These are phyloP conservation scores for Colletotrichum sp. DNA, from an alignment of 2,329 filamentous ascomycete species.

Conservation along the genomic window DNA sequence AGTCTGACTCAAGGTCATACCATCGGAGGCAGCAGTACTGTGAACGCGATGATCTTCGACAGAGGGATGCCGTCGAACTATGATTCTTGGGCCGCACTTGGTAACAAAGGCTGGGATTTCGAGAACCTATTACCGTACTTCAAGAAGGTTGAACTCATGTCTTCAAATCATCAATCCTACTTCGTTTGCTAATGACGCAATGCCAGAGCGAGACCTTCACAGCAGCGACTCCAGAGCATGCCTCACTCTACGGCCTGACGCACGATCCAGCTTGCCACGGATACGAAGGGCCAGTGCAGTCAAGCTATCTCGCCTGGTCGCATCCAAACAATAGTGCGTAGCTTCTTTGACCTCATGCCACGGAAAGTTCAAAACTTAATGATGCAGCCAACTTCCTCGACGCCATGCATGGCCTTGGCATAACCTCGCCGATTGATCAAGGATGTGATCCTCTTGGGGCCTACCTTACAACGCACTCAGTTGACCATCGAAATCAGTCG, in stretches of 20 bases:
- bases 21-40: slow-evolving; percentile 47
- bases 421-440: neutral
- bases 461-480: neutral
- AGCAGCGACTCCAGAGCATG: slow-evolving; percentile 17
- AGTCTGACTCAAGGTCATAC: slow-evolving; percentile 45
- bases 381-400: neutral
- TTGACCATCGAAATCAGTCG: neutral
- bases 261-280: slow-evolving; percentile 14
- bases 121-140: slow-evolving; percentile 35
- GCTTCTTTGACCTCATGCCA: neutral
- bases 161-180: neutral
- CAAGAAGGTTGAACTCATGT: slow-evolving; percentile 26
- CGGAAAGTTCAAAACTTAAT: neutral
- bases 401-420: neutral
- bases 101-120: slow-evolving; percentile 40
- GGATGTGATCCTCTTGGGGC: neutral
- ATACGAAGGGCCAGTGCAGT: neutral
- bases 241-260: slow-evolving; percentile 19
- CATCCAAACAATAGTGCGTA: slow-evolving; percentile 4
- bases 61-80: slow-evolving; percentile 33
- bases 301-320: slow-evolving; percentile 11
- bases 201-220: slow-evolving; percentile 19
- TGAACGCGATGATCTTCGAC: slow-evolving; percentile 47
- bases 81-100: slow-evolving; percentile 37
- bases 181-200: neutral